Base-by-base conservation (phyloP, 2,329 filamentous ascomycete genomes). In the Fusarium sp. region DNA sequence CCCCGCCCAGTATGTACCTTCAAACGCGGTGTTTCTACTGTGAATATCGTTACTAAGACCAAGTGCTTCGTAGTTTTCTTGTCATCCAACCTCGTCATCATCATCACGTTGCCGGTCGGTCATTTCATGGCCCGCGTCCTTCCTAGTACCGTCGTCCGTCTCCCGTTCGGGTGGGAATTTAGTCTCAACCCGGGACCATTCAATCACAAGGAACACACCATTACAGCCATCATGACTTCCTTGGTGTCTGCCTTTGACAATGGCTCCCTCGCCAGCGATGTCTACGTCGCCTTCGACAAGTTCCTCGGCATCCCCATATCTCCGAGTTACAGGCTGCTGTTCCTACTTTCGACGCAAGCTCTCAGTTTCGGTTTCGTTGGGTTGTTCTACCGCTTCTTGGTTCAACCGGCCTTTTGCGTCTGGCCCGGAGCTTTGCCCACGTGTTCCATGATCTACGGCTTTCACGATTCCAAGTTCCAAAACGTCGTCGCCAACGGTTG, bases 161-260 rank as follows among this genome's bases (percentile, higher is more conserved):
- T 52, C 16, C 47, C 47, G 10, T 52, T 31, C 47, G 47, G 47
- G n/a, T n/a, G 27, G 25, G 25, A 52, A 25, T 52, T 29, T 1
- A 52, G 16, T n/a, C 71, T 84, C 35, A 86, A 86, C 66, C 85
- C 84, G 0, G 84, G 85, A 64, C 54, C 33, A 18, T 86, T 86
- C 77, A 86, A 86, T 70, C 83, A 86, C 77, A 86, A 86, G 69
- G 85, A 87, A 58, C 85, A 87, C 65, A 82, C 84, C 1, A 70
- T 86, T 16, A 81, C 86, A 38, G 85, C 85, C 40, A 85, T 87
- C 62, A 86, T 87, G 85, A 84, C 82, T 71, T 88, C 87, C 68
- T 84, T 86, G 20, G 47, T 52, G 6, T 52, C 47, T 11, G 47
- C 47, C 10, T 86, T 85, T 2, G 87, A 87, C 63, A 36, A 36